A percentile compares a stretch with the other conserved stretches of the same genome.
phyloP scores from a whole-genome alignment of 148 eudicot species.

The Vaccinium macrocarpon region DNA sequence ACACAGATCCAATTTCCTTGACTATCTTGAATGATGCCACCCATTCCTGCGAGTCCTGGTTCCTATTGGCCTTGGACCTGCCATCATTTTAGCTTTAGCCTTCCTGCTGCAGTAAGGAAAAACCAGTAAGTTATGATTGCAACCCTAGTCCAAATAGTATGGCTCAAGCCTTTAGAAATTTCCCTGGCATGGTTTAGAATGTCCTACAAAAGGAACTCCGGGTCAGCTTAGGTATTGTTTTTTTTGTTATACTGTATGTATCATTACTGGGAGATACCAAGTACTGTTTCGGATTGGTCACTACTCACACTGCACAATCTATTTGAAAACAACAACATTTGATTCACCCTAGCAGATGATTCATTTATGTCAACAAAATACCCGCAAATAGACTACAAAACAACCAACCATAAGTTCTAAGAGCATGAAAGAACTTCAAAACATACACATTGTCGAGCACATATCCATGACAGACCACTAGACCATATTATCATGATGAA shows the following conservation, averaged over 20 bases:
- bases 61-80: neutral
- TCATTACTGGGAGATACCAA: neutral
- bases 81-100: slow-evolving; percentile 1
- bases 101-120: neutral
- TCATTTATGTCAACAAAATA: neutral
- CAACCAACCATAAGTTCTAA: neutral
- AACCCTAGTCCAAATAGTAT: neutral
- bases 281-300: neutral
- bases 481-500: too few species aligned
- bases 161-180: neutral
- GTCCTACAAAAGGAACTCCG: neutral
- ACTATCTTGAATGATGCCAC: neutral
- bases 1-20: neutral
- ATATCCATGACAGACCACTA: neutral
- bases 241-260: neutral
- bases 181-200: neutral
- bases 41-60: neutral
- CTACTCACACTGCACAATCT: neutral
- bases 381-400: neutral
- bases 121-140: neutral
- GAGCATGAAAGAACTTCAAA: neutral
- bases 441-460: neutral
- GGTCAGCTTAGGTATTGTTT: neutral
- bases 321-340: neutral
- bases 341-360: neutral